Evolutionary conservation across 345 rosid species (phyloP).

Genomic region (Rhodamnia argentea): DNA sequence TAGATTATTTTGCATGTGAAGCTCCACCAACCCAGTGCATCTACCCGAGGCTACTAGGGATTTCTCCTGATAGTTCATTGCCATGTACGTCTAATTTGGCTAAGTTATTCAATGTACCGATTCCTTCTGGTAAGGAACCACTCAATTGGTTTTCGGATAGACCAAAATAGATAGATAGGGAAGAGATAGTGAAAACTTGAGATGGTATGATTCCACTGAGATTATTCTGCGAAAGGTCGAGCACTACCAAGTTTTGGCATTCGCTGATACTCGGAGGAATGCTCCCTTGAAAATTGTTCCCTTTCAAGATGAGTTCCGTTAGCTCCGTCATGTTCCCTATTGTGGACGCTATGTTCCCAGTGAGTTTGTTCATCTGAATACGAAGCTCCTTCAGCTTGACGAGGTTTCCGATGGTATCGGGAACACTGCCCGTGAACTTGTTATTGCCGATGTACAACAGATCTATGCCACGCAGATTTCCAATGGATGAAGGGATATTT

Average conservation of each 20-base stretch:
- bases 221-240: background rate
- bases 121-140: slow-evolving; percentile 3
- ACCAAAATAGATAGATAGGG: background rate
- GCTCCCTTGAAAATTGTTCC: slow-evolving; percentile 1
- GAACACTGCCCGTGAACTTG: slow-evolving; percentile 1
- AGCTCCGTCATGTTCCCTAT: slow-evolving; percentile 1
- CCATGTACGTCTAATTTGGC: background rate
- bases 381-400: background rate
- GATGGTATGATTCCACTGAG: slow-evolving; percentile 6
- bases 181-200: background rate
- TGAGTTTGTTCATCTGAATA: background rate
- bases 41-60: background rate
- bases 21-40: background rate
- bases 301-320: background rate
- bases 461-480: background rate
- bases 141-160: slow-evolving; percentile 4
- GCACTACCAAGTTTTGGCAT: background rate
- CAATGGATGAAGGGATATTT: background rate
- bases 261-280: slow-evolving; percentile 1
- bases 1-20: background rate
- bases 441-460: background rate
- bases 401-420: background rate
- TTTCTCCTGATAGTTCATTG: background rate
- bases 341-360: background rate
- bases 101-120: background rate